phyloP scores from a whole-genome alignment of 2,329 filamentous ascomycete species.

The Aureobasidium sp. region DNA sequence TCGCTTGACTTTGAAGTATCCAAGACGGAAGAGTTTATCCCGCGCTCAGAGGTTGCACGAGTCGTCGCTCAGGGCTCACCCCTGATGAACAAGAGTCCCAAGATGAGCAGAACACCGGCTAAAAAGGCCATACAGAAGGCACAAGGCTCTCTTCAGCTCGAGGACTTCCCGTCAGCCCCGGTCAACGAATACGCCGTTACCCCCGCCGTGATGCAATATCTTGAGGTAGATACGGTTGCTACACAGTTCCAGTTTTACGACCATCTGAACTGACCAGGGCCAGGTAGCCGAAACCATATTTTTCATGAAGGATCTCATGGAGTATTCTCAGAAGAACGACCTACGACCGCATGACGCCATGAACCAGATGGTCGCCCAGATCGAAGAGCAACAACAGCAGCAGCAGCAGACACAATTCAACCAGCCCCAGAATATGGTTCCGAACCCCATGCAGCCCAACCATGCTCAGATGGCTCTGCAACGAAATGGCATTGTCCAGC shows the following conservation, averaged over 20 bases:
- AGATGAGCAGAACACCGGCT: constrained; percentile 51
- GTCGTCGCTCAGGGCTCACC: constrained; percentile 42
- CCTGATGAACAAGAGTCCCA: constrained; percentile 44
- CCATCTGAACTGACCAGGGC: constrained; percentile 18
- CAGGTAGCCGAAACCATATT: constrained; percentile 60
- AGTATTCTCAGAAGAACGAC: constrained; percentile 48
- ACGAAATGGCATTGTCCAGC: constrained; percentile 29
- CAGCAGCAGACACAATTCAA: constrained; percentile 21
- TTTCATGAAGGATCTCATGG: constrained; percentile 56
- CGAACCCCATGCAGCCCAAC: constrained; percentile 25
- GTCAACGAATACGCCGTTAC: constrained; percentile 50
- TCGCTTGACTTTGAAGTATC: constrained; percentile 73
- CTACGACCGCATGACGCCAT: constrained; percentile 51
- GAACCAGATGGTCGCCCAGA: constrained; percentile 41
- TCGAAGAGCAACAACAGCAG: constrained; percentile 24
- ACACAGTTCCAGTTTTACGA: constrained; percentile 7
- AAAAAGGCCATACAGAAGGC: constrained; percentile 38
- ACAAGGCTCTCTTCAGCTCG: constrained; percentile 38
- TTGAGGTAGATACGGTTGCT: constrained; percentile 47
- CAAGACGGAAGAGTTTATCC: constrained; percentile 75
- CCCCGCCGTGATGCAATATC: constrained; percentile 50
- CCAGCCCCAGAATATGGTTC: constrained; percentile 25
- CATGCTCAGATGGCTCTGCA: constrained; percentile 30
- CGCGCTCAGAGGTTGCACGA: constrained; percentile 53
- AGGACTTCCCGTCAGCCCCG: constrained; percentile 40